Evolutionary conservation across 2,329 filamentous ascomycete species (phyloP).

Genomic region (Aspergillus amoenus): DNA sequence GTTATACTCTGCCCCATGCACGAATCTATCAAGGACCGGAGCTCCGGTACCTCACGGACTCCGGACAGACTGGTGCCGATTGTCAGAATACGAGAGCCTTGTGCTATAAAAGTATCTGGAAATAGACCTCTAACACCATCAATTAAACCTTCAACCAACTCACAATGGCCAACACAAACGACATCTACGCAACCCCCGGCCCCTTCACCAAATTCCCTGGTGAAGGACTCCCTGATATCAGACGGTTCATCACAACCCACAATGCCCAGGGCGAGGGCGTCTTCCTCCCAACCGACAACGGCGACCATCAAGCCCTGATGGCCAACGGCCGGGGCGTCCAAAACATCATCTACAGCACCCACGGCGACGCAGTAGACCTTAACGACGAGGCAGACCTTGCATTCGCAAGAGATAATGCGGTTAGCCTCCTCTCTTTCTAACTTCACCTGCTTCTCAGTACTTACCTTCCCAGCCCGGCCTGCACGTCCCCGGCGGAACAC

Average conservation of each 20-base stretch:
- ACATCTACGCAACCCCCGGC: not conserved
- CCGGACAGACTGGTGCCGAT: too few relatives aligned
- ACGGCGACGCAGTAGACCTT: not conserved
- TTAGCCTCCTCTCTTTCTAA: not conserved
- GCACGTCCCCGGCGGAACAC: not conserved
- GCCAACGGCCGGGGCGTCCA: not conserved
- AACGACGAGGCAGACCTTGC: not conserved
- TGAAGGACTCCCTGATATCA: not conserved
- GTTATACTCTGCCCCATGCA: not conserved
- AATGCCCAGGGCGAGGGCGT: not conserved
- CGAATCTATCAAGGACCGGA: not conserved
- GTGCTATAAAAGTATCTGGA: too few relatives aligned
- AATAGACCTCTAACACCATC: too few relatives aligned
- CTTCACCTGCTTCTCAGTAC: too few relatives aligned
- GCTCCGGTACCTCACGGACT: not conserved
- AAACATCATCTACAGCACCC: not conserved
- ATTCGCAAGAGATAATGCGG: not conserved
- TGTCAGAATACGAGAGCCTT: too few relatives aligned
- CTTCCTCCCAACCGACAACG: not conserved
- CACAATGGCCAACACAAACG: not conserved
- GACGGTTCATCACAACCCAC: not conserved
- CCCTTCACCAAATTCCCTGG: not conserved
- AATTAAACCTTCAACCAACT: too few relatives aligned
- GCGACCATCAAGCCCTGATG: not conserved
- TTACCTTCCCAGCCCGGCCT: not conserved